Evolutionary conservation across 1,284 basidiomycete genomes (phyloP).

Genomic region (Melampsora abietis-canadensis): DNA sequence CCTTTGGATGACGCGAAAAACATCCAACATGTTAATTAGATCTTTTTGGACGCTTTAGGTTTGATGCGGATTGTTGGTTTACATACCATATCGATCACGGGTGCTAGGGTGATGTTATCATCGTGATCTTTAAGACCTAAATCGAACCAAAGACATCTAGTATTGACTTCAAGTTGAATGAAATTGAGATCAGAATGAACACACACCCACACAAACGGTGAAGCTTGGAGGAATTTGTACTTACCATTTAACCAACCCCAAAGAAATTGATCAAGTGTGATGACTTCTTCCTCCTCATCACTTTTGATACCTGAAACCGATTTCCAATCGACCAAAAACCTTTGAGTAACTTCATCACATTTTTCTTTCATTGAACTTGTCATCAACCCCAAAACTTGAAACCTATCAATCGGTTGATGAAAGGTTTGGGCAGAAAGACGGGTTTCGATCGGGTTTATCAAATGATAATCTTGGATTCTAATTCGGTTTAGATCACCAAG

Average conservation of each 20-base stretch:
- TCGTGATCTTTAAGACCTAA: constrained; percentile 43
- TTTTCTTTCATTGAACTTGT: constrained; percentile 3
- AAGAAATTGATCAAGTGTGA: background rate
- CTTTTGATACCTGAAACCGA: background rate
- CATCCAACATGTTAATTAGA: constrained; percentile 26
- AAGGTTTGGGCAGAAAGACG: background rate
- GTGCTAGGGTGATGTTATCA: constrained; percentile 49
- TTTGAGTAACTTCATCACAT: constrained; percentile 2
- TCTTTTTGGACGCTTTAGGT: background rate
- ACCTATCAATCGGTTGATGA: background rate
- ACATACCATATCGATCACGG: constrained; percentile 49
- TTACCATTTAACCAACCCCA: constrained; percentile 32
- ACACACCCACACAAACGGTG: background rate
- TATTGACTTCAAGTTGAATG: constrained; percentile 46
- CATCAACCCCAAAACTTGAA: constrained; percentile 7
- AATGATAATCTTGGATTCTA: background rate
- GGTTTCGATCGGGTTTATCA: background rate
- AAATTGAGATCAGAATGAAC: background rate
- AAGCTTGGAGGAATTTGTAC: background rate
- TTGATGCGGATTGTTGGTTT: no score
- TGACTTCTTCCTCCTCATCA: background rate
- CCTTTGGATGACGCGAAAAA: constrained; percentile 44
- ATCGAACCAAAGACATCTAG: constrained; percentile 49
- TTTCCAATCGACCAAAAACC: constrained; percentile 32
- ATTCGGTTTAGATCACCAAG: constrained; percentile 8